Evolutionary conservation across 129 eudicot species (phyloP), one percentile per base, ranked within the genome.

Genomic region (Deinandra increscens): DNA sequence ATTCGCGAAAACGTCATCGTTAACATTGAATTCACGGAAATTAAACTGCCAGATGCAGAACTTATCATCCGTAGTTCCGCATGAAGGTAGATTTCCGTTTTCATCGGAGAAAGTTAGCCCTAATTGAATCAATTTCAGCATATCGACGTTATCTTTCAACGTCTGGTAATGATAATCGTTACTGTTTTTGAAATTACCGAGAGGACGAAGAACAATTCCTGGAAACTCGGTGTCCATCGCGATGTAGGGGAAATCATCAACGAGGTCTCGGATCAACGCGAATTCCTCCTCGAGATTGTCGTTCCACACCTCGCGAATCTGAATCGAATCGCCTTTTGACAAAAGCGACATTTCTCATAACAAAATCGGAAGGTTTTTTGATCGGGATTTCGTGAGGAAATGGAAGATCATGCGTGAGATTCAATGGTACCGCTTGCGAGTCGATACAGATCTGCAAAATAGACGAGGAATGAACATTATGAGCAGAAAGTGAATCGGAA

Each of bases 141-240:
- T 64, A 56, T 87, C 91, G 1, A 90, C 95, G 42, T 90, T 90
- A 56, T 84, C 91, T 67, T 87, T 90, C 13, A 90, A 64, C 13
- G 95, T 87, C 61, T 87, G 88, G 73, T 85, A 90, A 78, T 87
- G 95, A 80, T 50, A 87, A 31, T 87, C 97, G 31, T 69, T 82
- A 19, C 78, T 79, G 76, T 77, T 84, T 75, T 81, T 85, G 76
- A 90, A 87, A 78, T 83, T 84, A 14, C 97, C 97, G 3, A 87
- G 86, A 0, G 87, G 95, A 2, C 95, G 88, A 37, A 85, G 78
- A 74, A 87, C 97, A 48, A 87, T 75, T 3, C 97, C 95, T 0
- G 97, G 95, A 50, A 90, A 90, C 72, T 90, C 97, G 0, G 97
- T 90, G 23, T 90, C 97, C 97, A 90, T 90, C 1, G 97, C 97